Conservation (phyloP, 2,329 filamentous ascomycete species). For the Corniculantispora saksenae region DNA sequence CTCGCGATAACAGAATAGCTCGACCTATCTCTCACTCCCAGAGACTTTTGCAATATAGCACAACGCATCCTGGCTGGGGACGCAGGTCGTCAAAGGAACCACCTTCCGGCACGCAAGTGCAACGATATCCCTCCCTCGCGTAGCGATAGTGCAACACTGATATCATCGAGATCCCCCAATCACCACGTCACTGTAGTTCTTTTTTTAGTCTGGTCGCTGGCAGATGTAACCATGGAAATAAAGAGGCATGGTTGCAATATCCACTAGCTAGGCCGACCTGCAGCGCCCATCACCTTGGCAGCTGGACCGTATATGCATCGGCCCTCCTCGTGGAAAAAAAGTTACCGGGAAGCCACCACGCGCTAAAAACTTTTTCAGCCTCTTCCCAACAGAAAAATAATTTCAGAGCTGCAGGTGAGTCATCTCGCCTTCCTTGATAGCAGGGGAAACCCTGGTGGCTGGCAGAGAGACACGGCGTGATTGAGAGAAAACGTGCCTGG, state of each 20-base stretch:
- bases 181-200: background rate
- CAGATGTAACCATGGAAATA: slow-evolving; percentile 10
- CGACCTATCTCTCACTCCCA: no score
- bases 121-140: no score
- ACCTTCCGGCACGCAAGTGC: no score
- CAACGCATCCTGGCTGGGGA: no score
- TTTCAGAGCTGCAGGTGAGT: no score
- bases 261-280: slow-evolving; percentile 1
- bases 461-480: background rate
- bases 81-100: no score
- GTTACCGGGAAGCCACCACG: background rate
- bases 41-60: no score
- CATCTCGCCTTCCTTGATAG: no score
- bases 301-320: slow-evolving; percentile 11
- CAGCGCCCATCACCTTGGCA: background rate
- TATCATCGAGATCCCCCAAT: background rate
- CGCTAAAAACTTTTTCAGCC: background rate
- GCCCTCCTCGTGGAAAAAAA: background rate
- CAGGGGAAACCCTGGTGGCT: background rate
- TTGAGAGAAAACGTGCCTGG: background rate
- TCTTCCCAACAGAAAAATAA: no score
- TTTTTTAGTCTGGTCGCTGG: background rate
- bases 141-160: background rate
- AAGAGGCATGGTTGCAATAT: background rate
- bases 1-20: background rate